Evolutionary conservation across 768 basidiomycete species (phyloP), one percentile per base, ranked within the genome.

Genomic region (Tylopilus plumbeoviolaceoides): DNA sequence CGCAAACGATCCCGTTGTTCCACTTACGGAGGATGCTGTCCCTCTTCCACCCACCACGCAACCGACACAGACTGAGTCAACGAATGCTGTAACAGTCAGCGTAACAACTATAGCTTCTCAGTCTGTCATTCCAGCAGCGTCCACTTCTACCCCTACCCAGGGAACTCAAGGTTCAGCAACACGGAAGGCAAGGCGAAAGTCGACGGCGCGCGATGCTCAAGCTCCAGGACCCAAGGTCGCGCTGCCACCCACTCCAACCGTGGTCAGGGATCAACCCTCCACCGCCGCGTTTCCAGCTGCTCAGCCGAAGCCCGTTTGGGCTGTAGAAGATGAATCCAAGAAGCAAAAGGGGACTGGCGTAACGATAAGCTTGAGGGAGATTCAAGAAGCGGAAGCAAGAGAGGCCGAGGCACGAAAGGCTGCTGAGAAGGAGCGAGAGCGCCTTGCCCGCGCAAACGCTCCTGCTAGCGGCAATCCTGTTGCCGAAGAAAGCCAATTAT

Each of bases 321-420:
- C 78, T 18, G 81, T 80, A 55, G 85, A 85, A 31, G 85, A 89
- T 38, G 88, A 89, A 14, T 72, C 73, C 36, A 82, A 82, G 68
- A 84, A 83, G 65, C 66, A 74, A 43, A 77, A 77, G 64, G 60
- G 67, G 7, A 62, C 71, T 14, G 69, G 69, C 15, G 60, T 71
- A 5, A 72, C 85, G 21, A 73, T 86, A 35, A 91, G 89, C 56
- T 72, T 99, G 35, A 85, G 94, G 50, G 93, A 98, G 52, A 99
- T 99, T 43, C 97, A 99, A 68, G 93, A 97, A 59, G 85, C 87
- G 3, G 97, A 99, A 70, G 82, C 81, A 8, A 91, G 83, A 71
- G 87, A 85, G 62, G 77, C 81, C 2, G 93, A 91, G 61, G 83
- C 78, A 11, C 81, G 87, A 40, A 95, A 89, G 66, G 78, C 77